phyloP scores from a whole-genome alignment of 1,139 yeast genomes.

The Maudiozyma humilis region DNA sequence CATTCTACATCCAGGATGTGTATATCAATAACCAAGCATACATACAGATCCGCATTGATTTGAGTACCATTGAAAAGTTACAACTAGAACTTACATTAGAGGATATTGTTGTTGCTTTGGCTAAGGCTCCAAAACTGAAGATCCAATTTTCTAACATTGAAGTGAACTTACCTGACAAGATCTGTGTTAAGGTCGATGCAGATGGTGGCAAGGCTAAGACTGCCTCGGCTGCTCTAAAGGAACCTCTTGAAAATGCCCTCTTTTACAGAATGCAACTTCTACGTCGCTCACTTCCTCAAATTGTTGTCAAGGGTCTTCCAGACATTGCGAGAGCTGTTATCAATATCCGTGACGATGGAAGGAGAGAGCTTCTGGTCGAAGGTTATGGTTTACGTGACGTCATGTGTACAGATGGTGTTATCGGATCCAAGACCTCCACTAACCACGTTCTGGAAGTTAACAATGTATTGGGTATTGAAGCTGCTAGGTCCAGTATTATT shows the following conservation, averaged over 20 bases:
- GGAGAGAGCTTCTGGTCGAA: slow-evolving; percentile 87
- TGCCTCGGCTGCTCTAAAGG: slow-evolving; percentile 34
- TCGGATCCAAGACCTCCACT: slow-evolving; percentile 79
- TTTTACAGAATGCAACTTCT: slow-evolving; percentile 86
- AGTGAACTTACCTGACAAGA: slow-evolving; percentile 55
- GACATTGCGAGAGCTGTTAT: slow-evolving; percentile 93
- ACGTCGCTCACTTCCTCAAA: slow-evolving; percentile 74
- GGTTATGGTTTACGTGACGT: slow-evolving; percentile 95
- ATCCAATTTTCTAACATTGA: slow-evolving; percentile 66
- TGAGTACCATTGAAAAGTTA: slow-evolving; percentile 75
- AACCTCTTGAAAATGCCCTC: slow-evolving; percentile 50
- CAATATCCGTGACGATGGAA: slow-evolving; percentile 75
- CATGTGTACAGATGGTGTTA: slow-evolving; percentile 95
- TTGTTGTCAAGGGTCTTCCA: slow-evolving; percentile 88
- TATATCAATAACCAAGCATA: slow-evolving; percentile 74
- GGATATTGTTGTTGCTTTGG: slow-evolving; percentile 77
- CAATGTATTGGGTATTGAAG: slow-evolving; percentile 92
- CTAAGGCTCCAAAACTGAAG: slow-evolving; percentile 81
- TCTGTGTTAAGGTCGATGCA: slow-evolving; percentile 64
- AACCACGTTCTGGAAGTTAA: slow-evolving; percentile 89
- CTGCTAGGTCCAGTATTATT: slow-evolving; percentile 88
- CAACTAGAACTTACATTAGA: slow-evolving; percentile 83
- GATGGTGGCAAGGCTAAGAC: slow-evolving; percentile 42
- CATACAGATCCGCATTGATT: slow-evolving; percentile 73
- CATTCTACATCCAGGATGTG: slow-evolving; percentile 86